Evolutionary conservation across 2,329 filamentous ascomycete genomes (phyloP).

Genomic region (Alternaria novae-zelandiae): DNA sequence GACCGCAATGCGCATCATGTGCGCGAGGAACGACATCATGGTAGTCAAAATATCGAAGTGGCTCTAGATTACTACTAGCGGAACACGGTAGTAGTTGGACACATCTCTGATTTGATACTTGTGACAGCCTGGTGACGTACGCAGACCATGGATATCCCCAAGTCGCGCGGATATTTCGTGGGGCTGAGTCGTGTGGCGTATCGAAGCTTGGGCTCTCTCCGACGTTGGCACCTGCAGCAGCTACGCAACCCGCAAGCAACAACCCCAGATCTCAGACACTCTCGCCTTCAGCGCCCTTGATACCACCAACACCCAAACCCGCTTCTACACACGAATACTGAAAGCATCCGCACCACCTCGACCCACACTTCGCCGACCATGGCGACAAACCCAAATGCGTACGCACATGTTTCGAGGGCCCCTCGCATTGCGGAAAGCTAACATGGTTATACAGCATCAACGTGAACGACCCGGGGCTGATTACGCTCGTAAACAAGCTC

Average conservation of each 20-base stretch:
- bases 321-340: not conserved
- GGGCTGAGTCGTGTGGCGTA: constrained; percentile 13
- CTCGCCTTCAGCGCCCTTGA: constrained; percentile 22
- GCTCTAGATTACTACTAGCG: not conserved
- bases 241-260: constrained; percentile 27
- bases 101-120: not conserved
- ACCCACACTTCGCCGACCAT: constrained; percentile 38
- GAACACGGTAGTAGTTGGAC: not conserved
- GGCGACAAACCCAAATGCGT: constrained; percentile 52
- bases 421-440: constrained; percentile 32
- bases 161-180: constrained; percentile 3
- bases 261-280: constrained; percentile 26
- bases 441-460: constrained; percentile 63
- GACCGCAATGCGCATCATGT: constrained; percentile 30
- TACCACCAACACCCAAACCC: constrained; percentile 16
- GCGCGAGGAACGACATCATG: not conserved
- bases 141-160: not conserved
- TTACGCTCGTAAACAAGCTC: constrained; percentile 94
- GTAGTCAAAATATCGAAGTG: not conserved
- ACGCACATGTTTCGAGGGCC: constrained; percentile 30
- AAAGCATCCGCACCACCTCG: constrained; percentile 7
- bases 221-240: constrained; percentile 22
- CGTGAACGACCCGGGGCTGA: constrained; percentile 73
- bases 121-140: constrained; percentile 11
- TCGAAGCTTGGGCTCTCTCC: constrained; percentile 19